Evolutionary conservation across 2,329 filamentous ascomycete genomes (phyloP).

Genomic region (Colletotrichum sp.): DNA sequence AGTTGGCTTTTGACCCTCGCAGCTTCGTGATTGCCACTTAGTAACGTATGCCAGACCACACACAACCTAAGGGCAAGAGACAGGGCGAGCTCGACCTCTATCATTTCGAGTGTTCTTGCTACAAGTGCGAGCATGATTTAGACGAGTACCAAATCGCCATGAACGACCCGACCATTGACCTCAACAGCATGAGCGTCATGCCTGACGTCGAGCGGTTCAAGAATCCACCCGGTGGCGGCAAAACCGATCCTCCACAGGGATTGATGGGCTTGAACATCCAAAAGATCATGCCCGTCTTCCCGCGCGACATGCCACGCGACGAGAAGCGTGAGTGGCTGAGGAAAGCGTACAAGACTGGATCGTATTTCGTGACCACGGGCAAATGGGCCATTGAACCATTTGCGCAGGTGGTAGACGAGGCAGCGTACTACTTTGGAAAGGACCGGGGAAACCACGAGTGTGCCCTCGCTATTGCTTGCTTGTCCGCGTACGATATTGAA

Average conservation of each 20-base stretch:
- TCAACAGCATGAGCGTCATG: slow-evolving; percentile 51
- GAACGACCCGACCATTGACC: slow-evolving; percentile 40
- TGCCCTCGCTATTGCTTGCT: slow-evolving; percentile 51
- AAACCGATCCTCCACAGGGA: neutral
- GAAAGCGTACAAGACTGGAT: slow-evolving; percentile 40
- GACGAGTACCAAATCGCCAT: slow-evolving; percentile 58
- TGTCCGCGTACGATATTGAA: slow-evolving; percentile 52
- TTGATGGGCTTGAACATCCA: neutral
- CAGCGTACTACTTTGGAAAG: slow-evolving; percentile 49
- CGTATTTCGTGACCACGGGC: slow-evolving; percentile 37
- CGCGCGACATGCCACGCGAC: neutral
- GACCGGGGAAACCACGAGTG: slow-evolving; percentile 41
- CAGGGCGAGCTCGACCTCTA: slow-evolving; percentile 51
- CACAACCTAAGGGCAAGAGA: slow-evolving; percentile 47
- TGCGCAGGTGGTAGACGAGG: slow-evolving; percentile 46
- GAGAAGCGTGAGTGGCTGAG: slow-evolving; percentile 30
- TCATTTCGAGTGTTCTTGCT: slow-evolving; percentile 57
- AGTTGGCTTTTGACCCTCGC: slow-evolving; percentile 16
- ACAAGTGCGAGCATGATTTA: slow-evolving; percentile 54
- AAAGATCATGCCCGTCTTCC: neutral
- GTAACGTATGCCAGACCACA: slow-evolving; percentile 45
- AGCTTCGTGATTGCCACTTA: neutral
- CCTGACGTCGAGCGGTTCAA: slow-evolving; percentile 35
- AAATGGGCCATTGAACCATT: slow-evolving; percentile 58
- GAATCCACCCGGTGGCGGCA: neutral